phyloP scores from a whole-genome alignment of 2,329 filamentous ascomycete genomes.

The Paramyrothecium sp. region DNA sequence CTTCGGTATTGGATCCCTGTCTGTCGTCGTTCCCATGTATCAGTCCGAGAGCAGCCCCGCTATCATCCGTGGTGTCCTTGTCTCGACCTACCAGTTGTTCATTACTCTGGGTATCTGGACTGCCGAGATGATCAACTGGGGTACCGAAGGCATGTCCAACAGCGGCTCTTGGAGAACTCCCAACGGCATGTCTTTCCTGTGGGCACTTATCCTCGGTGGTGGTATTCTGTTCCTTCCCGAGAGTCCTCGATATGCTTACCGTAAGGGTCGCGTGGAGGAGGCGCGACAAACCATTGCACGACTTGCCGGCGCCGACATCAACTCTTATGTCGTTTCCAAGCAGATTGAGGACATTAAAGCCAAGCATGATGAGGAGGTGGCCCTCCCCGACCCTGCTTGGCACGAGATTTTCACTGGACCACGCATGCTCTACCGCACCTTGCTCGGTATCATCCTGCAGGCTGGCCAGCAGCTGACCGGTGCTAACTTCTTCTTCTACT shows the following conservation, averaged over 20 bases:
- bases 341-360: constrained; percentile 51
- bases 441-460: constrained; percentile 62
- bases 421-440: constrained; percentile 62
- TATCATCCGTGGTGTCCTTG: constrained; percentile 61
- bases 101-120: constrained; percentile 67
- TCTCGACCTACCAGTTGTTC: constrained; percentile 66
- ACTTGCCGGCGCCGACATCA: constrained; percentile 39
- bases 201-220: constrained; percentile 50
- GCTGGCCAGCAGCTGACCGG: constrained; percentile 68
- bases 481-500: constrained; percentile 68
- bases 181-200: constrained; percentile 53
- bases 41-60: constrained; percentile 65
- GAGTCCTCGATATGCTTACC: constrained; percentile 51
- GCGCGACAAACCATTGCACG: constrained; percentile 46
- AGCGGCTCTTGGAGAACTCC: constrained; percentile 63
- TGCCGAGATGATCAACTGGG: constrained; percentile 59
- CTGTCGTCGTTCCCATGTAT: constrained; percentile 67
- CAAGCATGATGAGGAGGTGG: constrained; percentile 45
- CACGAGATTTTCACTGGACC: constrained; percentile 67
- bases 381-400: constrained; percentile 45
- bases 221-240: constrained; percentile 55
- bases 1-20: constrained; percentile 62
- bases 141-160: constrained; percentile 46
- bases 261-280: constrained; percentile 43
- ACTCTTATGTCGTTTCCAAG: constrained; percentile 38